A percentile compares a stretch with the other conserved stretches of the same genome.
These are phyloP conservation scores for Asterochloris sp. DNA, from an alignment of 139 green algal species.

Conservation along the genomic window DNA sequence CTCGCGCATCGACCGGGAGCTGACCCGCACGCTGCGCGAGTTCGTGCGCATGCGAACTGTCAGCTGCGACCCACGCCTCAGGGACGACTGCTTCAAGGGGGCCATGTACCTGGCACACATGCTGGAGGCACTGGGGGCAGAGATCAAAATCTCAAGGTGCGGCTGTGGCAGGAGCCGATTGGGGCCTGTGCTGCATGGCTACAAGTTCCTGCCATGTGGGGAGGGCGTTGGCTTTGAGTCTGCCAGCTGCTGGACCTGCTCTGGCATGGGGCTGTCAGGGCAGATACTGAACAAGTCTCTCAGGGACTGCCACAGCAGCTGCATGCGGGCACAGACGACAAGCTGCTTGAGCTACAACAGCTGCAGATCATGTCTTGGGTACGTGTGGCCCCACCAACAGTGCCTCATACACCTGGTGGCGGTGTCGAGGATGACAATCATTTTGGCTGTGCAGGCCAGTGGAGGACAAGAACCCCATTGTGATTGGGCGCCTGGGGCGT, in stretches of 20 bases:
- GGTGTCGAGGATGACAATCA: not conserved
- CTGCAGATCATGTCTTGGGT: no score
- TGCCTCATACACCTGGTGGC: not conserved
- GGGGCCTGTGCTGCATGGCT: no score
- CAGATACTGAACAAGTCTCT: no score
- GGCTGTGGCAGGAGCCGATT: no score
- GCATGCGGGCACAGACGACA: no score
- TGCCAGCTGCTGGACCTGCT: no score
- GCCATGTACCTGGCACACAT: slow-evolving; percentile 87
- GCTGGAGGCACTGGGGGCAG: slow-evolving; percentile 67
- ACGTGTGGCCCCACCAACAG: no score
- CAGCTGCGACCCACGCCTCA: slow-evolving; percentile 42
- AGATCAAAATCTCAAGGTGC: slow-evolving; percentile 9
- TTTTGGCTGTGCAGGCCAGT: slow-evolving; percentile 39
- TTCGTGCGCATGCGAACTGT: slow-evolving; percentile 84
- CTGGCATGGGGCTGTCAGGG: no score
- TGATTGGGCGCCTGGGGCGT: slow-evolving; percentile 77
- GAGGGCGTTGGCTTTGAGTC: no score
- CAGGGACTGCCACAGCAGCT: no score
- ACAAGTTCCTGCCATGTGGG: no score
- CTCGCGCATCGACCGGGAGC: slow-evolving; percentile 10
- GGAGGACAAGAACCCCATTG: slow-evolving; percentile 82
- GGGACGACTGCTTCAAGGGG: slow-evolving; percentile 82
- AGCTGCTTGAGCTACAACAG: no score
- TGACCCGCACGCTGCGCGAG: slow-evolving; percentile 74